These are phyloP conservation scores for Boletus rex-veris DNA, from an alignment of 768 basidiomycete genomes.

Conservation along the genomic window DNA sequence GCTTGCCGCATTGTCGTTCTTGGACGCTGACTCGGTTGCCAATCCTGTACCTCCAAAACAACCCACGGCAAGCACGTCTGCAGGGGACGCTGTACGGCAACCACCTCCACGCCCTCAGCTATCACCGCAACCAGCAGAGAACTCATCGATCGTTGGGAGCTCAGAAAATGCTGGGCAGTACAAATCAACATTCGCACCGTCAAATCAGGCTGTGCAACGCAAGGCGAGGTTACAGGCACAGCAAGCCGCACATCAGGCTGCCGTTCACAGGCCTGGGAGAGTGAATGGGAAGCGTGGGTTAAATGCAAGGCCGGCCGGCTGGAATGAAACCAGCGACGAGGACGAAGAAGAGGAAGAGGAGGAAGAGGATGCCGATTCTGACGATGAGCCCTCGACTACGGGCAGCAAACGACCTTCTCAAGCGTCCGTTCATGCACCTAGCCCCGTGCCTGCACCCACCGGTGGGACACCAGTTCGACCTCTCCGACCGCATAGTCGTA, in stretches of 20 bases:
- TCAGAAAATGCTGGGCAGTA: slow-evolving; percentile 41
- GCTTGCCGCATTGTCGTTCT: slow-evolving; percentile 73
- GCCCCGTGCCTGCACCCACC: slow-evolving; percentile 16
- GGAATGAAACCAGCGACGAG: slow-evolving; percentile 76
- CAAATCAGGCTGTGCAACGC: slow-evolving; percentile 78
- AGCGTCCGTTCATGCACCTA: slow-evolving; percentile 14
- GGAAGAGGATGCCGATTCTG: slow-evolving; percentile 63
- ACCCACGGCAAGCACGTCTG: not conserved
- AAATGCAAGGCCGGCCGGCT: slow-evolving; percentile 42
- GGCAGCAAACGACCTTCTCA: slow-evolving; percentile 34
- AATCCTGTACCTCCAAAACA: slow-evolving; percentile 20
- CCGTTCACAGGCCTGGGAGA: slow-evolving; percentile 70
- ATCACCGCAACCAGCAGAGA: slow-evolving; percentile 38
- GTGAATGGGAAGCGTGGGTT: slow-evolving; percentile 39
- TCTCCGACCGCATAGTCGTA: slow-evolving; percentile 29
- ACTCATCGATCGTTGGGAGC: slow-evolving; percentile 12
- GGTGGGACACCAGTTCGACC: slow-evolving; percentile 26
- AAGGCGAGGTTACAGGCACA: slow-evolving; percentile 82
- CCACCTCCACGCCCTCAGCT: slow-evolving; percentile 25
- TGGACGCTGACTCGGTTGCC: slow-evolving; percentile 42
- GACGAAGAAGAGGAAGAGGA: slow-evolving; percentile 77
- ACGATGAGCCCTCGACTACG: slow-evolving; percentile 39
- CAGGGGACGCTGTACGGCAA: slow-evolving; percentile 6
- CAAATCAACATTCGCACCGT: slow-evolving; percentile 87
- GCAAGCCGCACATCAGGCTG: slow-evolving; percentile 77